Percentiles rank a stretch among this genome's conserved stretches.
These are phyloP conservation scores for Aspergillus neoniger DNA, from an alignment of 2,329 filamentous ascomycete species.

Conservation along the genomic window DNA sequence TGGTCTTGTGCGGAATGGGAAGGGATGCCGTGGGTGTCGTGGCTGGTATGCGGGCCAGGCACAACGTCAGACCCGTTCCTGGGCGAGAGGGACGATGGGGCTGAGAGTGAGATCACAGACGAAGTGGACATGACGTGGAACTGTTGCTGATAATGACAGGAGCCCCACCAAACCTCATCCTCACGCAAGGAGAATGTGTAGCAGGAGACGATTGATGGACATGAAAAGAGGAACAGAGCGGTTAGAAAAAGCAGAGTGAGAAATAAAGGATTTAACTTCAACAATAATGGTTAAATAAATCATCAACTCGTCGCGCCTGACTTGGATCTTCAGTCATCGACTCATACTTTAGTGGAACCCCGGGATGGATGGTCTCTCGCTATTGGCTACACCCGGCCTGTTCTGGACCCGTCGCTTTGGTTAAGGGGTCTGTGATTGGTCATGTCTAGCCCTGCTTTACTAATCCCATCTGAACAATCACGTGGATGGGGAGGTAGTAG, in stretches of 20 bases:
- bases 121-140: conserved; percentile 19
- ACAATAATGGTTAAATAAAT: neutral
- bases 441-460: neutral
- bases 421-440: conserved; percentile 5
- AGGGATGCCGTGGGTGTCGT: neutral
- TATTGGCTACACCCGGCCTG: neutral
- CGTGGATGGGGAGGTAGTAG: neutral
- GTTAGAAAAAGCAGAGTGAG: too few species aligned
- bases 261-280: neutral
- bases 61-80: conserved; percentile 6
- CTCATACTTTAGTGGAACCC: conserved; percentile 18
- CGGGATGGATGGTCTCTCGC: neutral
- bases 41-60: conserved; percentile 6
- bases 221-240: too few species aligned
- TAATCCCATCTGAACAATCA: neutral
- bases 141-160: neutral
- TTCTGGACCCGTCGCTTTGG: conserved; percentile 7
- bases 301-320: conserved; percentile 1
- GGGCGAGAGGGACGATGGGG: conserved; percentile 6
- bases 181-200: neutral
- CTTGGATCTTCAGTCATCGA: conserved; percentile 20
- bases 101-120: conserved; percentile 6
- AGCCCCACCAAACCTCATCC: conserved; percentile 17
- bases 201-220: neutral
- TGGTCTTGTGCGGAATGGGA: conserved; percentile 17